Evolutionary conservation across 179 eudicot species (phyloP).

Genomic region (Spinacia oleracea): DNA sequence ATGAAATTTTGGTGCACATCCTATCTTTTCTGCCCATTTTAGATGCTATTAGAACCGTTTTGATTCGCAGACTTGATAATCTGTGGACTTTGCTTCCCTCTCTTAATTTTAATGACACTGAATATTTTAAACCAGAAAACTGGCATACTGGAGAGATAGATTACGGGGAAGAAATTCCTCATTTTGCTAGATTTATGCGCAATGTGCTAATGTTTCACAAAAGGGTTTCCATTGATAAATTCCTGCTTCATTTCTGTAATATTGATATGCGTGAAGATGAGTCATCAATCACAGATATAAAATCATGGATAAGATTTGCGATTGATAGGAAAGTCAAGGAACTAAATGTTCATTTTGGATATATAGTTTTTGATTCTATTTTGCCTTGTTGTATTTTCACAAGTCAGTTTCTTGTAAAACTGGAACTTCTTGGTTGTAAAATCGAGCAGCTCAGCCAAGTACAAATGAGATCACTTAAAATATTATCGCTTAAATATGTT

Average conservation of each 20-base stretch:
- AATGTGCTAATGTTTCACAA: constrained; percentile 16
- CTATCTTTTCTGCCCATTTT: constrained; percentile 19
- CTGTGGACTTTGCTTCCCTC: constrained; percentile 16
- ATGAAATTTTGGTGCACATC: constrained; percentile 21
- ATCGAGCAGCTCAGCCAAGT: neutral
- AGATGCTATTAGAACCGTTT: constrained; percentile 25
- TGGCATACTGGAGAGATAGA: too few relatives aligned
- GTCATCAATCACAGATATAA: neutral
- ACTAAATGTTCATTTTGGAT: too few relatives aligned
- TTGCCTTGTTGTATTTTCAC: too few relatives aligned
- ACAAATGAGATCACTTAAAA: constrained; percentile 9
- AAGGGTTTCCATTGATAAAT: constrained; percentile 13
- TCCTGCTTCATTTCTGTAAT: neutral
- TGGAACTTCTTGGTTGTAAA: neutral
- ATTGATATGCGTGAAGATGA: neutral
- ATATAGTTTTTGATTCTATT: too few relatives aligned
- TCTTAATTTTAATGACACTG: neutral
- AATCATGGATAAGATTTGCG: constrained; percentile 17
- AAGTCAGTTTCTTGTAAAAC: constrained; percentile 7
- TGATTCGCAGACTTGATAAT: constrained; percentile 20
- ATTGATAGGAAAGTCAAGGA: constrained; percentile 3
- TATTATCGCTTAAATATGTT: neutral
- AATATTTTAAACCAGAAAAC: too few relatives aligned
- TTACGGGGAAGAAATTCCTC: too few relatives aligned
- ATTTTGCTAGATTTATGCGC: constrained; percentile 4